A percentile compares a stretch with the other conserved stretches of the same genome.
phyloP scores from a whole-genome alignment of 2,329 filamentous ascomycete genomes.

The Pyrenochaeta sp. region DNA sequence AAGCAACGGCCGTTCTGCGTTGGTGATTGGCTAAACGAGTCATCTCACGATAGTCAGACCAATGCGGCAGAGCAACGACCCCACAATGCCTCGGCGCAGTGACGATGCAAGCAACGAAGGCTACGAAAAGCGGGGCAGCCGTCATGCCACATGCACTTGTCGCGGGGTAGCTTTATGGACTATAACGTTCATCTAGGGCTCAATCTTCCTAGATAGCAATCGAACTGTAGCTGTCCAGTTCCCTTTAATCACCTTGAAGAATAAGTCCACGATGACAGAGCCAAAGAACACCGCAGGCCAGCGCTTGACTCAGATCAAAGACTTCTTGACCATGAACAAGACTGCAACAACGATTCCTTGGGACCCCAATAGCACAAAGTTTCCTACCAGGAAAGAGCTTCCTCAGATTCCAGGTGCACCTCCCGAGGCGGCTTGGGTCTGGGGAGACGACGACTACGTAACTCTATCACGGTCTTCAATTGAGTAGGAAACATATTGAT shows the following conservation, averaged over 20 bases:
- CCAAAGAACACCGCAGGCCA: slow-evolving; percentile 42
- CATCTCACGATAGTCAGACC: slow-evolving; percentile 23
- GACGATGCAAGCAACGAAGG: background rate
- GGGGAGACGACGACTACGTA: slow-evolving; percentile 65
- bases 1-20: background rate
- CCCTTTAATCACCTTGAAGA: background rate
- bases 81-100: slow-evolving; percentile 27
- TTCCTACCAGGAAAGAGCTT: slow-evolving; percentile 63
- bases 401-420: slow-evolving; percentile 62
- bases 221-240: no score
- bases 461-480: background rate
- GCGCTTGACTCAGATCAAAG: slow-evolving; percentile 55
- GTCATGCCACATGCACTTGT: background rate
- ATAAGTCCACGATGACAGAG: slow-evolving; percentile 39
- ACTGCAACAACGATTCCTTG: slow-evolving; percentile 60
- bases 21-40: slow-evolving; percentile 20
- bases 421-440: slow-evolving; percentile 66
- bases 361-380: slow-evolving; percentile 62
- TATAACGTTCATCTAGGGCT: background rate
- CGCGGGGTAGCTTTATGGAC: slow-evolving; percentile 3
- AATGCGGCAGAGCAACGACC: slow-evolving; percentile 2
- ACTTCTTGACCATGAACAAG: slow-evolving; percentile 57
- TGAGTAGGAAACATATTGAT: background rate
- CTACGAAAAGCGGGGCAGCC: slow-evolving; percentile 13
- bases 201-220: no score